Percentiles rank a stretch among this genome's conserved stretches.
Evolutionary conservation across 2,329 filamentous ascomycete species (phyloP).

Genomic region (Aspergillus intermedius): DNA sequence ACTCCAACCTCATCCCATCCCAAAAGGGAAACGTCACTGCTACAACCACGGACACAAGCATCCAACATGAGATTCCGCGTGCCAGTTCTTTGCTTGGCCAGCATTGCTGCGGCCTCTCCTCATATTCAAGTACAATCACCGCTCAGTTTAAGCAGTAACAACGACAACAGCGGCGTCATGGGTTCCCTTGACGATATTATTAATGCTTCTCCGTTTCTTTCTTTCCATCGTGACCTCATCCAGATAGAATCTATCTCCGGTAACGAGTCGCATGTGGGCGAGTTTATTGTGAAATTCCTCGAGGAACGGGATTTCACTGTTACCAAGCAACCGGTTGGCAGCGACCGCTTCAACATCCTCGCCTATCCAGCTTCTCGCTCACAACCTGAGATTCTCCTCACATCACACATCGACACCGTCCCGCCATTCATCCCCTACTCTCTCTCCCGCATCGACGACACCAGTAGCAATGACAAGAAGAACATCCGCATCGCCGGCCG

Average conservation of each 20-base stretch:
- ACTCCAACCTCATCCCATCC: not conserved
- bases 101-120: slow-evolving; percentile 18
- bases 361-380: slow-evolving; percentile 45
- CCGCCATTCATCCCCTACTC: slow-evolving; percentile 44
- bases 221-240: slow-evolving; percentile 69
- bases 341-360: slow-evolving; percentile 64
- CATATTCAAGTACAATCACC: slow-evolving; percentile 14
- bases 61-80: not conserved
- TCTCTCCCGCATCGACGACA: slow-evolving; percentile 40
- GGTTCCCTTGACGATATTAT: slow-evolving; percentile 30
- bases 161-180: slow-evolving; percentile 1
- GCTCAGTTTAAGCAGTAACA: not conserved
- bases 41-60: not conserved
- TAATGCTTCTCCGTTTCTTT: slow-evolving; percentile 51
- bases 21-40: not conserved
- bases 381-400: slow-evolving; percentile 37
- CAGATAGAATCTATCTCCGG: slow-evolving; percentile 65
- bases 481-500: slow-evolving; percentile 38
- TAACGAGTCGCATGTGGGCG: slow-evolving; percentile 61
- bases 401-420: slow-evolving; percentile 74
- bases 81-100: not conserved
- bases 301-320: slow-evolving; percentile 54
- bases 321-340: slow-evolving; percentile 47
- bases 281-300: slow-evolving; percentile 64
- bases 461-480: slow-evolving; percentile 6